phyloP scores from a whole-genome alignment of 2,329 filamentous ascomycete genomes.

The Davidsoniella neocaledoniae region DNA sequence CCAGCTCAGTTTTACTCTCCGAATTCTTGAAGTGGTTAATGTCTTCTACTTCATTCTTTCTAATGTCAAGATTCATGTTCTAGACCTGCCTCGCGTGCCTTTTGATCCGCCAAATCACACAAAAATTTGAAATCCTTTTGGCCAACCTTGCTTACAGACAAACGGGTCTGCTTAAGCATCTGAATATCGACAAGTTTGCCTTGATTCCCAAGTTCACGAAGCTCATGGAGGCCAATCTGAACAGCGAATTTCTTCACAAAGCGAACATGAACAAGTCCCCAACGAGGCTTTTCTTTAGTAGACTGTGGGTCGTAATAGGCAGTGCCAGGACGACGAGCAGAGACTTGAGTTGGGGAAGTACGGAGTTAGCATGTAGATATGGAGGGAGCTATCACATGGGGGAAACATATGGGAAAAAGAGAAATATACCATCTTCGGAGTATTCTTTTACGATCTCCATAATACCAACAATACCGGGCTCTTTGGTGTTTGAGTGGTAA shows the following conservation, averaged over 20 bases:
- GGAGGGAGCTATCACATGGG: not conserved
- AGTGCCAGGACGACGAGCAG: conserved; percentile 19
- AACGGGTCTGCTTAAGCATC: conserved; percentile 60
- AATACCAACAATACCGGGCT: conserved; percentile 69
- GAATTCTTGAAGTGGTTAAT: too few relatives aligned
- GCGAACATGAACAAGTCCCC: conserved; percentile 78
- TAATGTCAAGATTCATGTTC: conserved; percentile 19
- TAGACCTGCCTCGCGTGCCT: conserved; percentile 23
- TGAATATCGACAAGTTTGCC: conserved; percentile 59
- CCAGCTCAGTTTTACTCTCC: too few relatives aligned
- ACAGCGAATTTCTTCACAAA: conserved; percentile 69
- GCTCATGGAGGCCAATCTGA: conserved; percentile 51
- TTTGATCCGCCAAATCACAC: conserved; percentile 31
- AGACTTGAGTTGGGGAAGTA: conserved; percentile 16
- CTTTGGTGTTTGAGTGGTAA: conserved; percentile 88
- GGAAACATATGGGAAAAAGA: conserved; percentile 22
- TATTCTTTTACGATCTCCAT: conserved; percentile 84
- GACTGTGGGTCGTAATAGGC: conserved; percentile 77
- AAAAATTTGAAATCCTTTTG: conserved; percentile 49
- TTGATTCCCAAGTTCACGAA: conserved; percentile 44
- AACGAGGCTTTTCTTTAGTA: conserved; percentile 37
- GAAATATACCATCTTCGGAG: conserved; percentile 51
- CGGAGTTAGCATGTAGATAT: conserved; percentile 1
- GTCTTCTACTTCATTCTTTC: not conserved
- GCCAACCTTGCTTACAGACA: conserved; percentile 62